phyloP scores from a whole-genome alignment of 1,284 basidiomycete species.

The Fomitopsis pinicola region DNA sequence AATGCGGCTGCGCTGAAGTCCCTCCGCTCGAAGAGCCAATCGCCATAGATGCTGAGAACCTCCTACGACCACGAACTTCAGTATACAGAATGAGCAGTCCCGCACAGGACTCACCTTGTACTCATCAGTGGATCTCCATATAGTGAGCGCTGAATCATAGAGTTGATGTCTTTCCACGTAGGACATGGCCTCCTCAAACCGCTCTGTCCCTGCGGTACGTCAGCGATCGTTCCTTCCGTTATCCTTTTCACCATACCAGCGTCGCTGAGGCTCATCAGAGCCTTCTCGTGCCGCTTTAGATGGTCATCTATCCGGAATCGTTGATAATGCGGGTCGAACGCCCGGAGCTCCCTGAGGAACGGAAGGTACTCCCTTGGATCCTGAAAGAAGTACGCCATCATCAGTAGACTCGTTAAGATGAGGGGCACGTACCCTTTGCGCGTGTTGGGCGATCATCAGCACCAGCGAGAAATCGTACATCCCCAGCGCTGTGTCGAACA shows the following conservation, averaged over 20 bases:
- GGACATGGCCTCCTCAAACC: conserved; percentile 75
- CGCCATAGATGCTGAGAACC: conserved; percentile 81
- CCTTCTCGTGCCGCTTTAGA: conserved; percentile 73
- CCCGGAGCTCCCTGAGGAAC: conserved; percentile 87
- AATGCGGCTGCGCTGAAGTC: conserved; percentile 84
- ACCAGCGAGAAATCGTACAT: conserved; percentile 99
- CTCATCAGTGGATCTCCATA: conserved; percentile 66
- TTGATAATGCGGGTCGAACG: conserved; percentile 81
- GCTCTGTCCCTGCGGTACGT: conserved; percentile 40
- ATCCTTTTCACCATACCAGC: conserved; percentile 49
- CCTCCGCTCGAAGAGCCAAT: conserved; percentile 82
- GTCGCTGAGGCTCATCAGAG: conserved; percentile 70
- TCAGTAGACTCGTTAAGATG: not conserved
- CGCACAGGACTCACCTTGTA: conserved; percentile 45
- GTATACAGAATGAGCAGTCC: not conserved
- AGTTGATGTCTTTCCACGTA: conserved; percentile 83
- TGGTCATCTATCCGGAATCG: conserved; percentile 93
- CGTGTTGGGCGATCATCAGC: conserved; percentile 94
- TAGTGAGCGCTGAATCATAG: conserved; percentile 66
- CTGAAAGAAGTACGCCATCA: conserved; percentile 33
- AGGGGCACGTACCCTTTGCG: conserved; percentile 70
- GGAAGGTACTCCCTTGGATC: conserved; percentile 98
- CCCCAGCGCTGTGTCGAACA: conserved; percentile 94
- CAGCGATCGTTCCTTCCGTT: not conserved
- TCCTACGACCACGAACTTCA: conserved; percentile 10